Base-by-base conservation (phyloP, 2,329 filamentous ascomycete species). In the Ophiostoma fasciatum region DNA sequence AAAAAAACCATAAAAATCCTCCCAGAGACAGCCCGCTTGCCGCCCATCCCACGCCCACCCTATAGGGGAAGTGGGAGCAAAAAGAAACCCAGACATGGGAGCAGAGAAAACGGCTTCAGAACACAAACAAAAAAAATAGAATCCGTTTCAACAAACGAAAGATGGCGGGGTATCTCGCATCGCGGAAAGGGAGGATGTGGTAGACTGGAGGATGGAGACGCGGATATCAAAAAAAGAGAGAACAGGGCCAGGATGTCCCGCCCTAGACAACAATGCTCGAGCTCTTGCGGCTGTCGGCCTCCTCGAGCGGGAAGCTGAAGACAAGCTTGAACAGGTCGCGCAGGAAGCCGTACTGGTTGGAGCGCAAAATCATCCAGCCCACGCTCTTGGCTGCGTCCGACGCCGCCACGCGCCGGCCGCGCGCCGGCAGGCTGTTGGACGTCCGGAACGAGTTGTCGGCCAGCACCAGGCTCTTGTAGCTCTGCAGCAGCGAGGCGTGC, bases 331-430 rank as follows among this genome's bases (percentile, higher is more conserved):
- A 94, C 12, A 94, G 63, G 48, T 94, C 85, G 33, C 74, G 67
- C 43, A 94, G 60, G 66, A 88, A 94, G 8, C 63, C 63, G 55
- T 90, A 90, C 48, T 85, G 74, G 38, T 73, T 68, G 20, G 68
- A 67, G 26, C 72, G 75, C 38, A 73, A 65, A 35, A 71, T 71
- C 71, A 94, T 82, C 63, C 78, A 78, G 35, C 70, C 64, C 7
- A 94, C 79, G 33, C 82, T 82, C 54, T 78, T 79, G 25, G 81
- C 82, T 43, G 92, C 73, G 46, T 94, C 85, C n/a, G 65, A 58
- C 0, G 82, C 81, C 4, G 64, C 66, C 6, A 81, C 66, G 9
- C 71, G 65, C 45, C 65, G 80, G 38, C 62, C 76, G 40, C 55
- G 59, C 4, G 61, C 46, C 4, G 78, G 76, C 15, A 80, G 59